phyloP scores from a whole-genome alignment of 495 filamentous ascomycete species.

The Rhypophila decipiens region DNA sequence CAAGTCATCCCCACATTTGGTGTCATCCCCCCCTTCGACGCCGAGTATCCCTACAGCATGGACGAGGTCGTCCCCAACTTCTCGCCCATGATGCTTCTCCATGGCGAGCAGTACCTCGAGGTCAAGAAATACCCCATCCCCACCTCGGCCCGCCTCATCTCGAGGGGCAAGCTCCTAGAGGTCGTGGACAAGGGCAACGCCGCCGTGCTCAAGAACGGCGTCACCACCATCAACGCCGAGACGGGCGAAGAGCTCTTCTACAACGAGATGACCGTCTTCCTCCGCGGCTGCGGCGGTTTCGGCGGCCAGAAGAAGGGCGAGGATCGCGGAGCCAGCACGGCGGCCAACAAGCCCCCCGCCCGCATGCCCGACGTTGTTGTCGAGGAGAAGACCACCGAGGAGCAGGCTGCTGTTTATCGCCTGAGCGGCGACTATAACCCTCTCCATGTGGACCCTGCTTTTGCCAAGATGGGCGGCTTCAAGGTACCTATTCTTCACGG shows the following conservation, averaged over 20 bases:
- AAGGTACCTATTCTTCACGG: constrained; percentile 93
- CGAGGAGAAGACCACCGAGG: constrained; percentile 85
- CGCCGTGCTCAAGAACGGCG: constrained; percentile 73
- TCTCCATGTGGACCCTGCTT: constrained; percentile 89
- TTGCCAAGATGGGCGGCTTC: constrained; percentile 94
- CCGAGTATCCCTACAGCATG: constrained; percentile 71
- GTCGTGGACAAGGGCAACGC: constrained; percentile 94
- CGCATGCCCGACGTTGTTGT: constrained; percentile 73
- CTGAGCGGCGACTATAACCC: constrained; percentile 87
- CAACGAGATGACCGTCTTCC: constrained; percentile 88
- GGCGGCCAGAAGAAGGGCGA: constrained; percentile 74
- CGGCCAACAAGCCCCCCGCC: constrained; percentile 68
- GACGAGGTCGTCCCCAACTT: constrained; percentile 88
- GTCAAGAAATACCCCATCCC: constrained; percentile 92
- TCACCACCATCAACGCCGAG: constrained; percentile 70
- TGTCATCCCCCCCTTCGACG: constrained; percentile 88
- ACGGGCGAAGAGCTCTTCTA: constrained; percentile 91
- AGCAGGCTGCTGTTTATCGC: constrained; percentile 93
- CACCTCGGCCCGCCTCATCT: constrained; percentile 72
- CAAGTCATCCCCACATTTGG: constrained; percentile 90
- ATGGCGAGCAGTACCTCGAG: constrained; percentile 98
- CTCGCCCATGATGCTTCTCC: constrained; percentile 97
- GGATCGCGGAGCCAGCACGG: constrained; percentile 72
- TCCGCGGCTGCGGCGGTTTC: constrained; percentile 89
- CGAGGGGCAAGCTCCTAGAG: constrained; percentile 81